Percentiles rank a stretch among this genome's conserved stretches.
Conservation (phyloP, 2,329 filamentous ascomycete genomes). For the Aspergillus sp. region DNA sequence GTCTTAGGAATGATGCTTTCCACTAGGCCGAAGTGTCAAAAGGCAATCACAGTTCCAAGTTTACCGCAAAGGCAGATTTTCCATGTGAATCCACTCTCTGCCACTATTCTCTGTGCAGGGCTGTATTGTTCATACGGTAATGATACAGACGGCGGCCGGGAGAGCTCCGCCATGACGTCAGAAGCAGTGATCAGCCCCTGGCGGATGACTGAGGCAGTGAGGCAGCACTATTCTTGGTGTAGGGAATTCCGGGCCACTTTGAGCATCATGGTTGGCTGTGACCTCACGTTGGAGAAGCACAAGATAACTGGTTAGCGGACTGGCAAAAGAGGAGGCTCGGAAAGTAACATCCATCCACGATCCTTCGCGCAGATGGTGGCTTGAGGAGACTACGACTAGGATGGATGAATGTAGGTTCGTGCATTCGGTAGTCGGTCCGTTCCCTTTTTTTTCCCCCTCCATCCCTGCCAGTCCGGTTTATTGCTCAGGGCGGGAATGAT, state of each 20-base stretch:
- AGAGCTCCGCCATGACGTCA: slow-evolving; percentile 9
- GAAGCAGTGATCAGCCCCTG: slow-evolving; percentile 6
- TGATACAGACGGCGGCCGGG: not conserved
- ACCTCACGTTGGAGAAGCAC: too few relatives aligned
- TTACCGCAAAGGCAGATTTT: not conserved
- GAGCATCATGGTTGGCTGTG: not conserved
- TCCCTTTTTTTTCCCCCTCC: not conserved
- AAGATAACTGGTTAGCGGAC: too few relatives aligned
- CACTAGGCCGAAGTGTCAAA: not conserved
- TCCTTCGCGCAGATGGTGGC: not conserved
- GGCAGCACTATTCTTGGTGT: not conserved
- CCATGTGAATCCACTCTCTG: not conserved
- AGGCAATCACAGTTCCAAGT: not conserved
- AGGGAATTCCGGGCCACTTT: not conserved
- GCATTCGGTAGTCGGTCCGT: not conserved
- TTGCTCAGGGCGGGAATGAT: not conserved
- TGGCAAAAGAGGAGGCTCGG: not conserved
- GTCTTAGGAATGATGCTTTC: not conserved
- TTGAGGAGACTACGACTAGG: not conserved
- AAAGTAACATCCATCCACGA: not conserved
- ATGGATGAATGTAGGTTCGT: not conserved
- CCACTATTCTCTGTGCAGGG: not conserved
- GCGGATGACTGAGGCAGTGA: slow-evolving; percentile 11
- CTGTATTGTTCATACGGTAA: not conserved
- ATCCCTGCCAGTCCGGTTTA: not conserved